Evolutionary conservation across 768 basidiomycete species (phyloP).

Genomic region (Amanita polypyramis): DNA sequence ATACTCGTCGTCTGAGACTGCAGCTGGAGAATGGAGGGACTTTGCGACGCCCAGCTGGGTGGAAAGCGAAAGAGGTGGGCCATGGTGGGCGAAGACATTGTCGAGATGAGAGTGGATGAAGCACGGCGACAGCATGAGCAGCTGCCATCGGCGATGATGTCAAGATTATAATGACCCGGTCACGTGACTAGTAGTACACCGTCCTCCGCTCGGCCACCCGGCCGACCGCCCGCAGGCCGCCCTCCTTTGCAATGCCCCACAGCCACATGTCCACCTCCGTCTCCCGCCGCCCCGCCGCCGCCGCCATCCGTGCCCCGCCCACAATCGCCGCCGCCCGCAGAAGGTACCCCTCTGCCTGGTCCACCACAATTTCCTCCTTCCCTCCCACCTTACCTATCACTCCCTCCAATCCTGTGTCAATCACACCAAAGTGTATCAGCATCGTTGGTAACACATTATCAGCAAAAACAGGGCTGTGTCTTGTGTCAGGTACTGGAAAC

Average conservation of each 20-base stretch:
- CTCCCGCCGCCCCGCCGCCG: slow-evolving; percentile 35
- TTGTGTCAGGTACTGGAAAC: slow-evolving; percentile 55
- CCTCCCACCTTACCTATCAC: too few species aligned
- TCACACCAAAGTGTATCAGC: slow-evolving; percentile 63
- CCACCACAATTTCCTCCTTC: slow-evolving; percentile 43
- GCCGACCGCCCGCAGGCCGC: slow-evolving; percentile 49
- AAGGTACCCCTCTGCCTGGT: slow-evolving; percentile 52
- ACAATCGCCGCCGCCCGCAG: slow-evolving; percentile 74
- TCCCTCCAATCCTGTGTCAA: too few species aligned
- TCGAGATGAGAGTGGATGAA: slow-evolving; percentile 92
- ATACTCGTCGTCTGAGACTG: slow-evolving; percentile 38
- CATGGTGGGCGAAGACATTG: slow-evolving; percentile 64
- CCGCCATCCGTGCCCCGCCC: slow-evolving; percentile 57
- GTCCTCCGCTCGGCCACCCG: slow-evolving; percentile 62
- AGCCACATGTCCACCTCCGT: slow-evolving; percentile 64
- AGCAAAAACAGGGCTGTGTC: slow-evolving; percentile 53
- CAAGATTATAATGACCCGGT: too few species aligned
- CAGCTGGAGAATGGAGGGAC: slow-evolving; percentile 27
- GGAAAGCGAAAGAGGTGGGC: slow-evolving; percentile 49
- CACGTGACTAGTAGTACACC: slow-evolving; percentile 44
- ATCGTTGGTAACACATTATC: slow-evolving; percentile 84
- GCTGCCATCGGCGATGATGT: too few species aligned
- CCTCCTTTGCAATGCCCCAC: slow-evolving; percentile 77
- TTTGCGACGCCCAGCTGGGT: slow-evolving; percentile 40
- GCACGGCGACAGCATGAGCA: slow-evolving; percentile 60